phyloP scores from a whole-genome alignment of 1,139 yeast species.

The Zygosaccharomyces sapae region DNA sequence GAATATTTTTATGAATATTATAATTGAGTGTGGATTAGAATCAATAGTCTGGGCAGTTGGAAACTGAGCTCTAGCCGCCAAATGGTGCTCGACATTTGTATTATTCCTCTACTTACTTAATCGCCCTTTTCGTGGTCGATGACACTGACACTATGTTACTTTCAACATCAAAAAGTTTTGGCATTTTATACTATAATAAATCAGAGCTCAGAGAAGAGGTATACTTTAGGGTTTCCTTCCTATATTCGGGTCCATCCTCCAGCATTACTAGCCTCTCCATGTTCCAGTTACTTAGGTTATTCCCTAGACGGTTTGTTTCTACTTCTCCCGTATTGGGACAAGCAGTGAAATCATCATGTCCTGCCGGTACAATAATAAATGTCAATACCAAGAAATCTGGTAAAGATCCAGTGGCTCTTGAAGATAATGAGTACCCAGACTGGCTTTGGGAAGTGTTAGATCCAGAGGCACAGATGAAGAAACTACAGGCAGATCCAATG shows the following conservation, averaged over 20 bases:
- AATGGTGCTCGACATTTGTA: background rate
- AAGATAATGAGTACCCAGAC: conserved; percentile 84
- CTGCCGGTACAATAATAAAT: conserved; percentile 78
- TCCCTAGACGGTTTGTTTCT: conserved; percentile 15
- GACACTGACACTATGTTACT: background rate
- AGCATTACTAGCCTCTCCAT: background rate
- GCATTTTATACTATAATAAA: background rate
- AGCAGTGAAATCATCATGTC: conserved; percentile 40
- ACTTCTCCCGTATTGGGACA: conserved; percentile 12
- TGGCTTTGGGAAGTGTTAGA: conserved; percentile 95
- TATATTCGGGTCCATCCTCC: background rate
- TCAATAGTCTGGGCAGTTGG: background rate
- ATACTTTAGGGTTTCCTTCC: background rate
- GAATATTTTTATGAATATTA: conserved; percentile 50
- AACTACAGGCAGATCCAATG: conserved; percentile 58
- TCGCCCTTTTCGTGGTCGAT: background rate
- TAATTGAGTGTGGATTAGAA: conserved; percentile 29
- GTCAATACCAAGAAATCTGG: conserved; percentile 74
- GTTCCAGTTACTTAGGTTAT: conserved; percentile 1
- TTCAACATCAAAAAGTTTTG: conserved; percentile 1
- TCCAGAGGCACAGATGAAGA: conserved; percentile 33
- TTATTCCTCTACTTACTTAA: background rate
- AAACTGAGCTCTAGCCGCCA: background rate
- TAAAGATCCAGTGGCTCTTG: conserved; percentile 84
- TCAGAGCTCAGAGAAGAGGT: background rate